phyloP scores from a whole-genome alignment of 352 stramenopile species.

The Phytophthora idaei region DNA sequence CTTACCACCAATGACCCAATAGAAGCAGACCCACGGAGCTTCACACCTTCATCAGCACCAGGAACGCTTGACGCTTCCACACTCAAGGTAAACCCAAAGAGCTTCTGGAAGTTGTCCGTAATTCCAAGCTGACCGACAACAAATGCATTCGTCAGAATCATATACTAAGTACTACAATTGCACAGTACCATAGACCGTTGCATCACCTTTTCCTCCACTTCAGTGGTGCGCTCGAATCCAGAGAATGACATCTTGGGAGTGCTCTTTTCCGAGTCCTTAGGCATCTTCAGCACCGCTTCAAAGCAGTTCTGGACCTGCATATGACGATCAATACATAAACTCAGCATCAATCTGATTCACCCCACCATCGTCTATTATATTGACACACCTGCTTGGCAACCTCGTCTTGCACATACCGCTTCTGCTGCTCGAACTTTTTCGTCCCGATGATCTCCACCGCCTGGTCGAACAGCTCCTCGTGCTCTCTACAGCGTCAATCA shows the following conservation, averaged over 20 bases:
- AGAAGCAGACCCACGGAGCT: constrained; percentile 53
- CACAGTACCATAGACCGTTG: not conserved
- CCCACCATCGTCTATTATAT: not conserved
- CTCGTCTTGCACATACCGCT: constrained; percentile 70
- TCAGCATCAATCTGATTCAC: not conserved
- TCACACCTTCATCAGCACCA: constrained; percentile 76
- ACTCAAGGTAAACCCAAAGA: constrained; percentile 73
- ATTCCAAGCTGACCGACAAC: constrained; percentile 33
- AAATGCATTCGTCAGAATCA: constrained; percentile 7
- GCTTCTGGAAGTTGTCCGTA: constrained; percentile 50
- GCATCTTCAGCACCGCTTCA: constrained; percentile 64
- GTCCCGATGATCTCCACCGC: constrained; percentile 71
- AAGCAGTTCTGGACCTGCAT: constrained; percentile 56
- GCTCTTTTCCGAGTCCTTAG: constrained; percentile 37
- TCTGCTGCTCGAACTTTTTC: constrained; percentile 86
- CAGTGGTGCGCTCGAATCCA: constrained; percentile 54
- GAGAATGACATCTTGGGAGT: constrained; percentile 65
- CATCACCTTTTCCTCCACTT: constrained; percentile 38
- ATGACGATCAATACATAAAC: not conserved
- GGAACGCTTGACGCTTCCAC: constrained; percentile 71
- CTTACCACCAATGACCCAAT: constrained; percentile 81
- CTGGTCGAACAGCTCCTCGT: constrained; percentile 75
- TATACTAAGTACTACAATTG: not conserved
- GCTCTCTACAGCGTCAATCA: constrained; percentile 46
- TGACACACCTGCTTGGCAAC: constrained; percentile 57